Evolutionary conservation across 257 asterid genomes (phyloP).

Genomic region (Haberlea rhodopensis): DNA sequence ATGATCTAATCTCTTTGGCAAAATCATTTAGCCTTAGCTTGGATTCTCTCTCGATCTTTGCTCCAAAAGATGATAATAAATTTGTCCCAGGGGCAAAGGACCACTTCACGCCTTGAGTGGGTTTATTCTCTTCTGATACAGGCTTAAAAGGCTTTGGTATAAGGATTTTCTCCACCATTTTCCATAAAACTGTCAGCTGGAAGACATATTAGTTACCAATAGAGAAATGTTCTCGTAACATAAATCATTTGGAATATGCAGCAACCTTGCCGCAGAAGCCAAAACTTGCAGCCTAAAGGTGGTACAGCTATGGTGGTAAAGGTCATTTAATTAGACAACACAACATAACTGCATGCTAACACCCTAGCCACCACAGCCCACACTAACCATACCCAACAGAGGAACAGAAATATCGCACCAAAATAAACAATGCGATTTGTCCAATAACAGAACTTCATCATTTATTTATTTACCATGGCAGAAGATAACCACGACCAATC

Average conservation of each 20-base stretch:
- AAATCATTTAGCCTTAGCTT: constrained; percentile 82
- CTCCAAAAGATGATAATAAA: constrained; percentile 54
- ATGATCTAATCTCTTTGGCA: constrained; percentile 85
- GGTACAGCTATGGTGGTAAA: constrained; percentile 6
- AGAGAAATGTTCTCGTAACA: constrained; percentile 29
- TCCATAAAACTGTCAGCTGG: constrained; percentile 97
- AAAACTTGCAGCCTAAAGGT: constrained; percentile 5
- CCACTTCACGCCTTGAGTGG: constrained; percentile 70
- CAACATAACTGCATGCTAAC: constrained; percentile 1
- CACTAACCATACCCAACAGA: neutral
- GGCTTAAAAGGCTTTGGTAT: constrained; percentile 56
- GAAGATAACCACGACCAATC: too few species aligned
- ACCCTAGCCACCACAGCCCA: neutral
- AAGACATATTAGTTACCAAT: constrained; percentile 62
- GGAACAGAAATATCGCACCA: neutral
- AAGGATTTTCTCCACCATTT: constrained; percentile 75
- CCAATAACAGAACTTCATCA: neutral
- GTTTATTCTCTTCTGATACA: constrained; percentile 45
- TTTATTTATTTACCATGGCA: neutral
- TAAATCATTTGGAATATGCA: constrained; percentile 2
- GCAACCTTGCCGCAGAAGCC: neutral
- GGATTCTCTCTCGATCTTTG: constrained; percentile 74
- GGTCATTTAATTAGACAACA: constrained; percentile 2
- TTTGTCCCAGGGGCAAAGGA: constrained; percentile 81
- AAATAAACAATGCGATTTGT: neutral